Percentiles rank a stretch among this genome's conserved stretches.
These are phyloP conservation scores for Verbascum thapsus DNA, from an alignment of 257 asterid genomes.

Conservation along the genomic window DNA sequence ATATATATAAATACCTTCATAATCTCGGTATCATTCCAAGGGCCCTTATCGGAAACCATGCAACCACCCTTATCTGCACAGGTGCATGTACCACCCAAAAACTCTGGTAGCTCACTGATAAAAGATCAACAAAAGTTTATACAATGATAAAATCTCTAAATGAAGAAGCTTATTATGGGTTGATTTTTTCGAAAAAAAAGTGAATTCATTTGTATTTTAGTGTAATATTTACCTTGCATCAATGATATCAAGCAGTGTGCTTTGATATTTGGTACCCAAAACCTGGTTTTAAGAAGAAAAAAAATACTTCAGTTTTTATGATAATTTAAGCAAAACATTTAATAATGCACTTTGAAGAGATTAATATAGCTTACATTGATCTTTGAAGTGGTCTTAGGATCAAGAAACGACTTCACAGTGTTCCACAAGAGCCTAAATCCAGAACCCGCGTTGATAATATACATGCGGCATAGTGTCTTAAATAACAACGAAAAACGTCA, in stretches of 20 bases:
- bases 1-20: constrained; percentile 69
- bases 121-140: constrained; percentile 23
- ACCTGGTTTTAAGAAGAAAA: constrained; percentile 53
- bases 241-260: constrained; percentile 89
- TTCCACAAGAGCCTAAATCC: constrained; percentile 98
- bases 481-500: neutral
- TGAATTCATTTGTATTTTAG: neutral
- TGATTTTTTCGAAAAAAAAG: neutral
- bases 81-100: constrained; percentile 94
- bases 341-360: neutral
- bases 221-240: constrained; percentile 66
- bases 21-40: constrained; percentile 91
- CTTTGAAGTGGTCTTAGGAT: constrained; percentile 96
- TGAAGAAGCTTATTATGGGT: neutral
- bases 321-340: neutral
- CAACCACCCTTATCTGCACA: constrained; percentile 91
- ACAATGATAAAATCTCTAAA: constrained; percentile 2
- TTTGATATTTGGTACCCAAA: constrained; percentile 85
- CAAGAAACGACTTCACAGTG: constrained; percentile 93
- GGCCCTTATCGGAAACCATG: constrained; percentile 89
- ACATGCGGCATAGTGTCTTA: constrained; percentile 90
- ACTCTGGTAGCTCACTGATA: constrained; percentile 86
- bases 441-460: constrained; percentile 92
- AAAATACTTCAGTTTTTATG: constrained; percentile 1
- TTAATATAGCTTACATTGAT: constrained; percentile 58